Evolutionary conservation across 805 yeast species (phyloP), one percentile per base, ranked within the genome.

Genomic region (Ogataea haglerorum): DNA sequence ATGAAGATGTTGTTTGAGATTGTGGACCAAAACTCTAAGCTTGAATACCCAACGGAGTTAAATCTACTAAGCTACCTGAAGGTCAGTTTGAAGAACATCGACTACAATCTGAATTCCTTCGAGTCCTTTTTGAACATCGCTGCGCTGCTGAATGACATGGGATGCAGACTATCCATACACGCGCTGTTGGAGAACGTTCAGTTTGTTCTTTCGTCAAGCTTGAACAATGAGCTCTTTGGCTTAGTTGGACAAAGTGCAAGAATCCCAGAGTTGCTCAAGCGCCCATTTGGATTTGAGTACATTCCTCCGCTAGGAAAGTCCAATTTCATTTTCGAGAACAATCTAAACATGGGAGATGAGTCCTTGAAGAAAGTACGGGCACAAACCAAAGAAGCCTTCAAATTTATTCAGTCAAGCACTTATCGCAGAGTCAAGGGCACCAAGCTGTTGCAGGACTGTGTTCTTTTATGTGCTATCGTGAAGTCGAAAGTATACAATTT

Each of bases 161-260:
- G 69, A 17, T 50, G 65, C 41, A 41, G 71, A 3, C 51, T 70
- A 17, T 42, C 58, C 5, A 38, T 63, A 0, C 65, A 69, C 49
- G 69, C 69, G 10, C 54, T 61, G 16, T 33, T 60, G 28, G 63
- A 58, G 42, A 48, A 48, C 8, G 31, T 53, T 7, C 60, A 58
- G 43, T 52, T 48, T 19, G 36, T 61, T 6, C 28, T 61, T 3
- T 43, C 55, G 3, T 15, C 40, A 2, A 36, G 42, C n/a, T 38
- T 56, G 17, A 52, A 57, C 33, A 28, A 48, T 3, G 34, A 23
- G 5, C 49, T 46, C 26, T 47, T 46, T 34, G 34, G 37, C 8
- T 7, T 22, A 6, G 13, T 21, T 6, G 18, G 36, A 4, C 21
- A 38, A 6, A 40, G 34, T 13, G 44, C 39, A 9, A 14, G 30